Evolutionary conservation across 2,329 filamentous ascomycete genomes (phyloP).

Genomic region (Diaporthe caulivora): DNA sequence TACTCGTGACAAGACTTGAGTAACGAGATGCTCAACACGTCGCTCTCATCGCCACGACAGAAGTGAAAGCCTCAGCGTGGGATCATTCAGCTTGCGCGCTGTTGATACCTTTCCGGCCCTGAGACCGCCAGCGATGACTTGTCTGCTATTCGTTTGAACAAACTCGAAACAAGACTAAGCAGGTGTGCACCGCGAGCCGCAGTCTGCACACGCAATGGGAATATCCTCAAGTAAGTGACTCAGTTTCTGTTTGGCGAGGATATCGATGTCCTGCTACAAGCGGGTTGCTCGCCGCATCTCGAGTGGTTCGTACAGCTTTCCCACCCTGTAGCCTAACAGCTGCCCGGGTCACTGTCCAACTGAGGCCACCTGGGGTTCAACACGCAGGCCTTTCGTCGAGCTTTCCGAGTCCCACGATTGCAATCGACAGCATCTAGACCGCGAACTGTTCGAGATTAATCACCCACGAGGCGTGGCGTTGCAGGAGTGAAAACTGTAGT

Average conservation of each 20-base stretch:
- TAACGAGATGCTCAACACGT: not conserved
- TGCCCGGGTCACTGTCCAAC: not conserved
- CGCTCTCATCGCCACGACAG: not conserved
- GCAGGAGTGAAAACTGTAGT: not conserved
- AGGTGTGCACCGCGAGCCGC: not conserved
- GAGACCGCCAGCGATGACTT: not conserved
- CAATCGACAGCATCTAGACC: slow-evolving; percentile 1
- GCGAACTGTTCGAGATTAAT: slow-evolving; percentile 9
- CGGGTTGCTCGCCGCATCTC: not conserved
- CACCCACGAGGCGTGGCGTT: not conserved
- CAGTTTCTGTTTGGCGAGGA: not conserved
- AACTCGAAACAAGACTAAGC: not conserved
- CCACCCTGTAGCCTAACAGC: not conserved
- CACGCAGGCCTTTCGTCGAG: not conserved
- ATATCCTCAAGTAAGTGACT: not conserved
- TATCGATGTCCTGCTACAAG: not conserved
- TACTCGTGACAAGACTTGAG: not conserved
- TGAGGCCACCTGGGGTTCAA: not conserved
- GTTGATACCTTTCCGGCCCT: not conserved
- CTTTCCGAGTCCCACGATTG: not conserved
- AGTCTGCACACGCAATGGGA: not conserved
- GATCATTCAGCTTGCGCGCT: not conserved
- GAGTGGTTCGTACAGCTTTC: slow-evolving; percentile 1
- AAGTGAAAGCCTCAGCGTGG: not conserved
- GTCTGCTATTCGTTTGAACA: not conserved